These are phyloP conservation scores for Cicer pinnatifidum DNA, from an alignment of 306 rosid genomes.

Conservation along the genomic window DNA sequence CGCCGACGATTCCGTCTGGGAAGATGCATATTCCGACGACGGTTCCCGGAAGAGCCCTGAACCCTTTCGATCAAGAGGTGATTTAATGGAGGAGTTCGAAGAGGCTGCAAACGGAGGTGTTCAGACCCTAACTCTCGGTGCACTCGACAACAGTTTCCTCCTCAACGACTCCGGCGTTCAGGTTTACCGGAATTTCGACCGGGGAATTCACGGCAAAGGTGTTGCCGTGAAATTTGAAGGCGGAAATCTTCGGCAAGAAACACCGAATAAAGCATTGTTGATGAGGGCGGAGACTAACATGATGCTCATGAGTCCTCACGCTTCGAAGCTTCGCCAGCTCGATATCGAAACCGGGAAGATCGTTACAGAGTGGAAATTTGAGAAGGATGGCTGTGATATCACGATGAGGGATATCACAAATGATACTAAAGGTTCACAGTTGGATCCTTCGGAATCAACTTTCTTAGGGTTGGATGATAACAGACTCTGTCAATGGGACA, in stretches of 20 bases:
- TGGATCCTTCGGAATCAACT: slow-evolving; percentile 88
- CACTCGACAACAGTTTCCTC: slow-evolving; percentile 83
- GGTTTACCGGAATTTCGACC: slow-evolving; percentile 68
- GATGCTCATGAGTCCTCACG: slow-evolving; percentile 86
- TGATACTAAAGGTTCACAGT: slow-evolving; percentile 78
- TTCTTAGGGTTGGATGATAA: slow-evolving; percentile 96
- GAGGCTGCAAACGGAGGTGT: slow-evolving; percentile 87
- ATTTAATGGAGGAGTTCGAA: slow-evolving; percentile 81
- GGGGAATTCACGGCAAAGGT: slow-evolving; percentile 89
- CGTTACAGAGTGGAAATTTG: slow-evolving; percentile 88
- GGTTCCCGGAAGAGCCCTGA: slow-evolving; percentile 45
- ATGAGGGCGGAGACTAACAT: slow-evolving; percentile 89
- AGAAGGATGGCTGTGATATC: slow-evolving; percentile 78
- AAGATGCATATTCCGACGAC: slow-evolving; percentile 58
- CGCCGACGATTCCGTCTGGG: slow-evolving; percentile 90
- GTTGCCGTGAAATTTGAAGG: slow-evolving; percentile 62
- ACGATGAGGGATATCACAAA: slow-evolving; percentile 86
- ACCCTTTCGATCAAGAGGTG: slow-evolving; percentile 46
- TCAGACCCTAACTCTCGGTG: slow-evolving; percentile 78
- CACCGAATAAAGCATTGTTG: slow-evolving; percentile 72
- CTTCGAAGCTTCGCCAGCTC: slow-evolving; percentile 71
- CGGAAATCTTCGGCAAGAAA: slow-evolving; percentile 39
- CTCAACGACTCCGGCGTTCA: slow-evolving; percentile 76
- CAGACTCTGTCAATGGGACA: slow-evolving; percentile 91
- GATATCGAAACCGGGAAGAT: slow-evolving; percentile 85